Base-by-base conservation (phyloP, 179 eudicot genomes). In the Beta macrorhiza region DNA sequence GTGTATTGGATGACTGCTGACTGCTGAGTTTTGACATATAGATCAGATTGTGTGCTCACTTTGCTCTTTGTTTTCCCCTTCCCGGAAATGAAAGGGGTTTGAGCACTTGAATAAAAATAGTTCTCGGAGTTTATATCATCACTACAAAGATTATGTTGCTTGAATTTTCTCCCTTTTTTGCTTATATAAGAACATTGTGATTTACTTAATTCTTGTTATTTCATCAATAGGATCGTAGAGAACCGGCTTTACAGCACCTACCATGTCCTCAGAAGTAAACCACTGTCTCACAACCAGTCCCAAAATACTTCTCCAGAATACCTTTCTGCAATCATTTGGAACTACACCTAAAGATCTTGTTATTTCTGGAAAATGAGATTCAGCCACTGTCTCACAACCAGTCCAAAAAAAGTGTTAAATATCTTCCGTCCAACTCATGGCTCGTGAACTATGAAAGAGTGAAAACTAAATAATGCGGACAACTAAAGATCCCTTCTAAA, bases 311-410 rank as follows among this genome's bases (percentile, higher is more conserved):
- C 32, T 29, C 32, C 32, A 29, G 32, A 97, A 97, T 78, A 88
- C 53, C 62, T 91, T 91, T 88, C 88, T 94, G 90, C 97, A 92
- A 51, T 85, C 91, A 82, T 87, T 89, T 16, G 97, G 99, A 75
- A 97, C 85, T 12, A 83, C 65, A 67, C 92, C 87, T 15, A 7
- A 47, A 7, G 51, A 47, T 47, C 51, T 5, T 47, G 8, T 47
- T 47, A 7, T 47, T 7, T 47, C 5, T 5, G 51, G 51, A 47
- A 47, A 47, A 47, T 47, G 80, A 94, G 91, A 73, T 81, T 82
- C 84, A 92, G 81, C 99, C 99, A 96, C 99, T 94, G 90, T 73
- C 80, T 78, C 69, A 81, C 62, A 84, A 77, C 22, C 75, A 72
- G 19, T 72, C 22, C 47, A 76, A 67, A 59, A 11, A 56, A 15